Evolutionary conservation across 2,329 filamentous ascomycete genomes (phyloP), one percentile per base, ranked within the genome.

Genomic region (Cladorrhinum sp.): DNA sequence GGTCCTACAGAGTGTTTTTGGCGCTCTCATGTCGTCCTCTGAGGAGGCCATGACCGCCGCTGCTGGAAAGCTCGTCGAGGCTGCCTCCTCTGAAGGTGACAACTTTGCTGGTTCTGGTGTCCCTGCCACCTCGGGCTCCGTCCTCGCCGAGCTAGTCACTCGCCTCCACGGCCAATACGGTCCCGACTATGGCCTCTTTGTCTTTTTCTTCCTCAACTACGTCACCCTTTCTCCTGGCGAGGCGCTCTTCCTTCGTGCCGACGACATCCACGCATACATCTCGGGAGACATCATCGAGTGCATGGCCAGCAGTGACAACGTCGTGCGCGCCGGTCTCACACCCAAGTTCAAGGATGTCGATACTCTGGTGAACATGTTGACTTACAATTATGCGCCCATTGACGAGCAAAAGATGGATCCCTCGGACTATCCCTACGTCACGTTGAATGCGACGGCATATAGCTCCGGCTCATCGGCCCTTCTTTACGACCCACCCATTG

Each of bases 301-400:
- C 80, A 99, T 99, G 95, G 95, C 95, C 0, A 89, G 92, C 8
- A 96, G 91, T n/a, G 95, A 99, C 82, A 99, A 99, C 67, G 95
- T 99, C 36, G 93, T 99, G 56, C 92, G 95, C 59, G 95, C 95
- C 0, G 95, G 95, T 49, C 95, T 99, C 76, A 99, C 95, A 0
- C 95, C 95, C 59, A 99, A 99, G 74, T 99, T 96, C 83, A 97
- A 98, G 79, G 95, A 99, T 69, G 91, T 98, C 21, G 78, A 87
- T 58, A 98, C 92, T 0, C 82, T 99, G 10, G 92, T 94, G 33
- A 83, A 86, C 64, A 96, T 96, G 88, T 79, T 99, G 67, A 99
- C 95, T 0, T 99, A 99, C 80, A 91, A 88, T 69, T 97, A 96
- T 71, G 93, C 95, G 0, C 94, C 95, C 2, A 97, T 97, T 66